Base-by-base conservation (phyloP, 495 filamentous ascomycete species). In the Haplographium delicatum region DNA sequence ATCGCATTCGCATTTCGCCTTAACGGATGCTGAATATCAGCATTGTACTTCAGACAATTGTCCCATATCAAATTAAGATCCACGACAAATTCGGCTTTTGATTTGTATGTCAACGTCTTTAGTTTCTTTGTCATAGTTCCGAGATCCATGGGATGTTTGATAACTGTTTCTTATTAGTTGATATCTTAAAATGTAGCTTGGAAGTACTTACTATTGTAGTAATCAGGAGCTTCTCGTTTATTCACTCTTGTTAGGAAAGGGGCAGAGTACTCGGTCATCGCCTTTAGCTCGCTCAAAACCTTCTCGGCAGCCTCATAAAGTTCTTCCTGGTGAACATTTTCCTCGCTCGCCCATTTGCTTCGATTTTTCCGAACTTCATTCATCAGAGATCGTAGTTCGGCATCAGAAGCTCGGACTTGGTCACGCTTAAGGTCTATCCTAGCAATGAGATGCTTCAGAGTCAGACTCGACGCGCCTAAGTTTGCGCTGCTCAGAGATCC, bases 51-150 rank as follows among this genome's bases (percentile, higher is more conserved):
- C 41, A 99, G 72, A 58, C 94, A 97, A 61, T 99, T 99, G 25
- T 83, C 74, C 93, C 93, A 99, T 35, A 99, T 99, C 16, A 96
- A 74, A 59, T 91, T 89, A 19, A 97, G 71, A 53, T 98, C 93
- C 43, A 84, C 80, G 26, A 96, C 89, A 56, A 98, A 98, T 10
- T 98, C 93, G 46, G 85, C 74, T 72, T 98, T 98, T 39, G 89
- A 95, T 65, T 87, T 91, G 73, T 95, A 98, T 18, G 77, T 76
- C 10, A 93, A 65, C 2, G 76, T 72, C 64, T 95, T 96, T 26
- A 99, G 80, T 70, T 96, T 97, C 72, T 99, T 99, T 28, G 93
- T 91, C 87, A 99, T 96, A 27, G 83, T 85, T 31, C 94, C 93
- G 35, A 99, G 80, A 65, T 99, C 93, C 93, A 99, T 99, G 0